A percentile compares a stretch with the other conserved stretches of the same genome.
phyloP scores from a whole-genome alignment of 2,329 filamentous ascomycete genomes.

The Aspergillus felis region DNA sequence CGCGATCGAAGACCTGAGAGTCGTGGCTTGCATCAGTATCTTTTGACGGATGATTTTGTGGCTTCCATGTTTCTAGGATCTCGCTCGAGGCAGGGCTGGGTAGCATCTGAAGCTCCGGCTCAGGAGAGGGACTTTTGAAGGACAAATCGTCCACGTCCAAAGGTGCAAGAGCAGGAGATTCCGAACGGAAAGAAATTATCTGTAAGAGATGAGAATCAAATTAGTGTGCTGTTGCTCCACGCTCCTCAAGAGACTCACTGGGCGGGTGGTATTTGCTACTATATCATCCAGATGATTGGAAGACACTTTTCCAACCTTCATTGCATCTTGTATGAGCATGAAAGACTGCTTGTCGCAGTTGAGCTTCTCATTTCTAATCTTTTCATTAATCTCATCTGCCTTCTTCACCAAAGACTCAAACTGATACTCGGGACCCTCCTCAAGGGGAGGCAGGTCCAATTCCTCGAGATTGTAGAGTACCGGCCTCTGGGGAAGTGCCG shows the following conservation, averaged over 20 bases:
- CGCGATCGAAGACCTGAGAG: neutral
- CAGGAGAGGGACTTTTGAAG: neutral
- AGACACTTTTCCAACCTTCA: conserved; percentile 19
- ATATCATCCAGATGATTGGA: conserved; percentile 20
- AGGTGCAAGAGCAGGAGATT: conserved; percentile 2
- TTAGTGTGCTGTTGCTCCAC: neutral
- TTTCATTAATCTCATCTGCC: neutral
- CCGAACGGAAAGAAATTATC: neutral
- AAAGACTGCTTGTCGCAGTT: conserved; percentile 21
- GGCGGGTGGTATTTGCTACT: conserved; percentile 11
- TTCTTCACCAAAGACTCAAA: neutral
- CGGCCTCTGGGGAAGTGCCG: conserved; percentile 35
- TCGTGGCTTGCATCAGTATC: neutral
- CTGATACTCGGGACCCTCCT: neutral
- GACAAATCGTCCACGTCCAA: neutral
- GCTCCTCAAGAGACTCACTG: conserved; percentile 19
- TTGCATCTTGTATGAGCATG: conserved; percentile 25
- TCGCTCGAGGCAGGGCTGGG: conserved; percentile 9
- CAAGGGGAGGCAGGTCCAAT: neutral
- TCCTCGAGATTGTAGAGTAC: neutral
- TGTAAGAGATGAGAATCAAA: neutral
- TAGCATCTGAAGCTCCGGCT: conserved; percentile 6
- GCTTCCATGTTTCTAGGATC: neutral
- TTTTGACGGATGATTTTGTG: neutral
- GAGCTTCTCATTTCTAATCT: conserved; percentile 22